Evolutionary conservation across 768 basidiomycete genomes (phyloP), one percentile per base, ranked within the genome.

Genomic region (Lentinula guzmanii): DNA sequence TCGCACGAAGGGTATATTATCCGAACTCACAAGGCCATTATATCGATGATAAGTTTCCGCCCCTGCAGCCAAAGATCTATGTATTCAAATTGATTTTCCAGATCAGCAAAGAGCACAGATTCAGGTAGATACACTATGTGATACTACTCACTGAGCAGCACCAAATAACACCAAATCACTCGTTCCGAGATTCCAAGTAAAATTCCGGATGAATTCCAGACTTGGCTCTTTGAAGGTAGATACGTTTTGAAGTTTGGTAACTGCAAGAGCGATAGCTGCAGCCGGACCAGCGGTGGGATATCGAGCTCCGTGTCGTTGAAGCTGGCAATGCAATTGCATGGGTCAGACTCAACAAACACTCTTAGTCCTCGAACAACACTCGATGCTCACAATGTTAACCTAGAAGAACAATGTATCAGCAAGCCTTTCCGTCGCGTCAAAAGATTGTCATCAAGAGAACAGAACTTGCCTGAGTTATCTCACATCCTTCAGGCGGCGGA

Each of bases 271-370:
- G 8, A 89, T 89, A 33, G 63, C 60, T 9, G 67, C 65, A 1
- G 77, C 69, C 10, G 82, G 78, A 1, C 77, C 76, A 0, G 68
- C 65, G 0, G 91, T 93, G 0, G 92, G 92, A 66, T 79, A 93
- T 35, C 92, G 83, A 1, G 90, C 84, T 2, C 91, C 91, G 67
- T 95, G 92, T 10, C 92, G 79, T 72, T 93, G 87, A 8, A 95
- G 75, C 91, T 93, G 13, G 35, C 28, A 28, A 28, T 28, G 35
- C 28, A 28, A 28, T 28, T 3, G 28, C 28, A 3, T 28, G 28
- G 28, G 28, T 3, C 28, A 28, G 28, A 28, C n/a, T n/a, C n/a
- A n/a, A n/a, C n/a, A n/a, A n/a, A n/a, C 28, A 28, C 28, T 28
- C 28, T 28, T 28, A 28, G 28, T 3, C 24, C 24, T 24, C 28